These are phyloP conservation scores for Aeschynomene evenia DNA, from an alignment of 306 rosid genomes.

Conservation along the genomic window DNA sequence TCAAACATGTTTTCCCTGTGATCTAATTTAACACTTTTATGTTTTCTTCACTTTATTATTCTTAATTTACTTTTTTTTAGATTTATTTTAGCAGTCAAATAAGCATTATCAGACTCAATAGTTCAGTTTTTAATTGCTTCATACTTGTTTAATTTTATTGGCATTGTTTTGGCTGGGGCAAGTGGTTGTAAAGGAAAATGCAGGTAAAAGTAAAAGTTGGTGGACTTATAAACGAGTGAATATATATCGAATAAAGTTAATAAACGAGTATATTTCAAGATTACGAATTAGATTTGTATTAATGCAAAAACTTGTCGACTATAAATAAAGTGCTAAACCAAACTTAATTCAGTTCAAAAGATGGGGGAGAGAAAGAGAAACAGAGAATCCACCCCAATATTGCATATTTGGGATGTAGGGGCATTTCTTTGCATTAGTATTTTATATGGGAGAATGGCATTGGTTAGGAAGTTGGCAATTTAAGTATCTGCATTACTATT, in stretches of 20 bases:
- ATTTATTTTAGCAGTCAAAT: neutral
- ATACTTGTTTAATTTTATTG: constrained; percentile 2
- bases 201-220: no score
- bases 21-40: neutral
- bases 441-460: neutral
- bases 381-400: neutral
- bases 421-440: neutral
- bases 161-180: neutral
- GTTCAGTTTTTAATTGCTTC: neutral
- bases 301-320: no score
- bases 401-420: neutral
- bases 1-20: constrained; percentile 8
- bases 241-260: no score
- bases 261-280: no score
- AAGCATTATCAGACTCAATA: neutral
- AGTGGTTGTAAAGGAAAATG: no score
- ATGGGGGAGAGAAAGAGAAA: neutral
- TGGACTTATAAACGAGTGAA: no score
- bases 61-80: neutral
- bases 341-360: no score
- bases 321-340: no score
- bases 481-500: neutral
- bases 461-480: neutral
- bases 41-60: no score
- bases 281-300: no score